Percentiles rank a stretch among this genome's conserved stretches.
Evolutionary conservation across 495 filamentous ascomycete species (phyloP).

Genomic region (Penicillium goetzii): DNA sequence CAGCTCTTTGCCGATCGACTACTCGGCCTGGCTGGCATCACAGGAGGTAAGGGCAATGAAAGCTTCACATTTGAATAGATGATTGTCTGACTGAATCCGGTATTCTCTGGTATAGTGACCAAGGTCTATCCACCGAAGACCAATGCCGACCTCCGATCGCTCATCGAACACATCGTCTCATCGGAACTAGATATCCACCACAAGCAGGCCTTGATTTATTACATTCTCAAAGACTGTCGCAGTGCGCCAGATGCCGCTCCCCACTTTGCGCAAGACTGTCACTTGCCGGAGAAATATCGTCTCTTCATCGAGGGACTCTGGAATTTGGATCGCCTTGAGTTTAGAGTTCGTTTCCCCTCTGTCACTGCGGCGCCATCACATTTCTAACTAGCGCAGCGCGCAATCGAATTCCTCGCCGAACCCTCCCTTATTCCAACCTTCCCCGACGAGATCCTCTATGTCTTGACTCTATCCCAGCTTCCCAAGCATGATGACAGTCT

Average conservation of each 20-base stretch:
- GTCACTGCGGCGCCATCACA: not conserved
- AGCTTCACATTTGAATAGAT: not conserved
- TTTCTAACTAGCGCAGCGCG: slow-evolving; percentile 51
- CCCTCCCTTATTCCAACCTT: slow-evolving; percentile 78
- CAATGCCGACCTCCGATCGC: slow-evolving; percentile 62
- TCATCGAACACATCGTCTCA: slow-evolving; percentile 66
- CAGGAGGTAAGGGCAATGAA: slow-evolving; percentile 54
- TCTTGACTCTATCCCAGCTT: slow-evolving; percentile 62
- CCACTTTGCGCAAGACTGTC: slow-evolving; percentile 57
- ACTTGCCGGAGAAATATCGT: slow-evolving; percentile 68
- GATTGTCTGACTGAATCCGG: not conserved
- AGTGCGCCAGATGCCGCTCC: slow-evolving; percentile 51
- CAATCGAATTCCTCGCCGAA: slow-evolving; percentile 72
- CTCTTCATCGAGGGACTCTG: slow-evolving; percentile 81
- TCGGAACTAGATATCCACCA: slow-evolving; percentile 65
- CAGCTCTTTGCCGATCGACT: slow-evolving; percentile 76
- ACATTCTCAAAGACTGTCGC: slow-evolving; percentile 76
- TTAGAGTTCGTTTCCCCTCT: slow-evolving; percentile 49
- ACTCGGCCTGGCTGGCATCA: slow-evolving; percentile 68
- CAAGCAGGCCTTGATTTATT: slow-evolving; percentile 79
- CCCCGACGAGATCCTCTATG: slow-evolving; percentile 75
- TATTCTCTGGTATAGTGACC: slow-evolving; percentile 41
- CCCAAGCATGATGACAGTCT: slow-evolving; percentile 64
- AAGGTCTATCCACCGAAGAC: slow-evolving; percentile 72
- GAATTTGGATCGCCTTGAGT: slow-evolving; percentile 73